These are phyloP conservation scores for Metschnikowia peoriensis DNA, from an alignment of 805 yeast species.

Conservation along the genomic window DNA sequence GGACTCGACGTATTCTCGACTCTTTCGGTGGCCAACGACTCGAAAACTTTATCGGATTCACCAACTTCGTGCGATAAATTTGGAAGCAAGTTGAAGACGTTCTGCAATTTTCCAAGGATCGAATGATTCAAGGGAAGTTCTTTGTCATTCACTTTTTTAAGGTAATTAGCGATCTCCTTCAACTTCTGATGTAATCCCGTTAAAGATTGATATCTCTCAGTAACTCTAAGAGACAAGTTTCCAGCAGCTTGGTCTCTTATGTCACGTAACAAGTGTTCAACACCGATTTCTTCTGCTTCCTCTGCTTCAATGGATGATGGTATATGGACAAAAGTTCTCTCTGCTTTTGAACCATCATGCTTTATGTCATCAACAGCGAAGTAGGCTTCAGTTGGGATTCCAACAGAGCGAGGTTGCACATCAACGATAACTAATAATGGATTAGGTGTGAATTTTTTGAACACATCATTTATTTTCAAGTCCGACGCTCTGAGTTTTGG, in stretches of 20 bases:
- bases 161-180: constrained; percentile 71
- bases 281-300: constrained; percentile 99
- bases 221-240: constrained; percentile 76
- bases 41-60: constrained; percentile 10
- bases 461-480: constrained; percentile 82
- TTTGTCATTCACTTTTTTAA: constrained; percentile 68
- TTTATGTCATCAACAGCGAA: constrained; percentile 92
- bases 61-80: constrained; percentile 47
- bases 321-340: constrained; percentile 87
- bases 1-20: constrained; percentile 40
- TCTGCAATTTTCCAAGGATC: constrained; percentile 89
- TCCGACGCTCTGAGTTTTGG: constrained; percentile 89
- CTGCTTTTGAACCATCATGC: constrained; percentile 92
- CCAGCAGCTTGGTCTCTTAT: constrained; percentile 97
- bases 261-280: constrained; percentile 91
- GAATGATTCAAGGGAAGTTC: constrained; percentile 85
- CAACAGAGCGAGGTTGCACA: constrained; percentile 79
- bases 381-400: constrained; percentile 95
- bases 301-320: constrained; percentile 95
- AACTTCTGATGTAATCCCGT: constrained; percentile 81
- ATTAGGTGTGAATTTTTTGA: constrained; percentile 75
- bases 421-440: constrained; percentile 90
- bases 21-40: constrained; percentile 8
- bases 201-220: constrained; percentile 85
- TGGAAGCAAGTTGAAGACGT: constrained; percentile 90